Base-by-base conservation (phyloP, 768 basidiomycete species). In the Holtermanniella nyarrowii region DNA sequence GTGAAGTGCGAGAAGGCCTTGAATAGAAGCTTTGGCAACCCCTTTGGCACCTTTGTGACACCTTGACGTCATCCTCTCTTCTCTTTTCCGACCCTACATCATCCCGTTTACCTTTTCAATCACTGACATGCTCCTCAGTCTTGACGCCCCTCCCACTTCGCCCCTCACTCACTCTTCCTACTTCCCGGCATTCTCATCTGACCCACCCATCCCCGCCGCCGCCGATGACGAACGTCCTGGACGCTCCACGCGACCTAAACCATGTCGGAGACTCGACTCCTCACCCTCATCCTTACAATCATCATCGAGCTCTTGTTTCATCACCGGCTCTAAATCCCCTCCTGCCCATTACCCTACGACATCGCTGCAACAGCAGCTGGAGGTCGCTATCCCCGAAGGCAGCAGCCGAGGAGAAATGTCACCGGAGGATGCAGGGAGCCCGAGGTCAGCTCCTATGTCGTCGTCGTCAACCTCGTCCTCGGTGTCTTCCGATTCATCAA, bases 261-360 rank as follows among this genome's bases (percentile, higher is more conserved):
- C n/a, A n/a, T n/a, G n/a, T n/a, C n/a, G n/a, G n/a, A n/a, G n/a
- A n/a, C n/a, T n/a, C n/a, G n/a, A n/a, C n/a, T n/a, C n/a, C n/a
- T n/a, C n/a, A n/a, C n/a, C n/a, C n/a, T n/a, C n/a, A n/a, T 58
- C 18, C 44, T 59, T 13, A 10, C 40, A 49, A 37, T 63, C 57
- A 3, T 45, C 52, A 11, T 45, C 47, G 4, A 65, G 60, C 7
- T 61, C 62, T 13, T 63, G 62, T 44, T 42, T 26, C 23, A 66
- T 66, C 14, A 63, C 64, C 16, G 59, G 59, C 12, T 56, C 65
- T 12, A 57, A 59, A 27, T 53, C 58, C 3, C 56, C 62, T 10
- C 65, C 65, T 10, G 62, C 54, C 21, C 59, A 56, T 26, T 66
- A 66, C 40, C 65, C 55, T 26, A 16, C 41, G 52, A n/a, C 62